Conservation (phyloP, 164 flowering plant species). For the Magnolia sinica region DNA sequence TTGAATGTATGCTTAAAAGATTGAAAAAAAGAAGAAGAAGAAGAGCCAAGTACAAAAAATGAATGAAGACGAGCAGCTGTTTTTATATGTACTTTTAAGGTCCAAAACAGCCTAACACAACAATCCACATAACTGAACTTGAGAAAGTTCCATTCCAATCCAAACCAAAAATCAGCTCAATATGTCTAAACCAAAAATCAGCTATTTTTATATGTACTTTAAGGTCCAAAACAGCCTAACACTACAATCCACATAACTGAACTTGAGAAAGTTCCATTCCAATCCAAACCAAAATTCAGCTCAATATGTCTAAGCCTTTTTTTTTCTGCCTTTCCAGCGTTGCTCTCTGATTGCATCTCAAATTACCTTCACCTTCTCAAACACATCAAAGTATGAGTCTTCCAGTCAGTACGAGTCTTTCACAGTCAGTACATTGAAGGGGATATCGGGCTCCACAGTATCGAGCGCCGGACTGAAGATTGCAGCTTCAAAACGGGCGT, state of each 20-base stretch:
- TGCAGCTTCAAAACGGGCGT: background rate
- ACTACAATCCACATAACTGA: too few species aligned
- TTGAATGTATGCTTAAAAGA: too few species aligned
- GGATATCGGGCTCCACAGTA: background rate
- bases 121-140: too few species aligned
- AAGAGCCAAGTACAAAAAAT: too few species aligned
- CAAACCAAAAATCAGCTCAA: background rate
- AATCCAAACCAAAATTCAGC: background rate
- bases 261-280: background rate
- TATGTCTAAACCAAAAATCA: background rate
- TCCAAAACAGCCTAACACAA: too few species aligned
- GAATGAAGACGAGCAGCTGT: too few species aligned
- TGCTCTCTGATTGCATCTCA: background rate
- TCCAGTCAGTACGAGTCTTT: background rate
- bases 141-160: background rate
- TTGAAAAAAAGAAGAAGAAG: too few species aligned
- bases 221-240: too few species aligned
- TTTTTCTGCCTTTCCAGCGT: background rate
- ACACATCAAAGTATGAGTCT: background rate
- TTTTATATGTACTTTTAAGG: too few species aligned
- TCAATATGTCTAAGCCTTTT: background rate
- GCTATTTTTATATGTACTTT: too few species aligned
- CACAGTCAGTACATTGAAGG: background rate
- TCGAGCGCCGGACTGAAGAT: background rate
- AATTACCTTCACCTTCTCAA: background rate